Evolutionary conservation across 1,284 basidiomycete genomes (phyloP).

Genomic region (Apiotrichum sp.): DNA sequence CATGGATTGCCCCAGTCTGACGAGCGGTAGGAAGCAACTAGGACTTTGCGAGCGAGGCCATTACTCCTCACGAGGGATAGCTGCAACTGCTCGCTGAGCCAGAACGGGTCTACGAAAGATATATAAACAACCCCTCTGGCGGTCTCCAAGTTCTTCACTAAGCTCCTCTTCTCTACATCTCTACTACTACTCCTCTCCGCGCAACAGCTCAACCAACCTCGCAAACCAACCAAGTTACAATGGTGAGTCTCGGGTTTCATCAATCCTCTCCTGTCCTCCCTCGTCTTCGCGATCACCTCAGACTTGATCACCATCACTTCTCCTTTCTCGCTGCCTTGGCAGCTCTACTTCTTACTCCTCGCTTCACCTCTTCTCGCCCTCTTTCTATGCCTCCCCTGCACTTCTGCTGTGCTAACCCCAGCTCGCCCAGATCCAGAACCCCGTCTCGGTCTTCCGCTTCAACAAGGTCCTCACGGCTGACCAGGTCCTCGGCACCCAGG

Average conservation of each 20-base stretch:
- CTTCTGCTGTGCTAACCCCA: background rate
- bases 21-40: no score
- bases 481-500: background rate
- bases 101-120: background rate
- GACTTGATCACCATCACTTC: background rate
- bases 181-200: background rate
- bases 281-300: no score
- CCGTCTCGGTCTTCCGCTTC: conserved; percentile 3
- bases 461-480: background rate
- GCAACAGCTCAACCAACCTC: background rate
- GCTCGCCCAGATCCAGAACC: conserved; percentile 1
- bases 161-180: background rate
- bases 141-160: background rate
- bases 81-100: no score
- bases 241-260: background rate
- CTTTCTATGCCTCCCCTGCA: no score
- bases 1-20: no score
- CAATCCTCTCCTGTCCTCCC: no score
- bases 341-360: background rate
- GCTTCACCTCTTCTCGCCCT: background rate
- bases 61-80: no score
- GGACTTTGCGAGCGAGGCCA: no score
- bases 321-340: no score
- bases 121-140: background rate
- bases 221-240: background rate